Conservation (phyloP, 2,329 filamentous ascomycete species). For the Aspergillus versicolor region DNA sequence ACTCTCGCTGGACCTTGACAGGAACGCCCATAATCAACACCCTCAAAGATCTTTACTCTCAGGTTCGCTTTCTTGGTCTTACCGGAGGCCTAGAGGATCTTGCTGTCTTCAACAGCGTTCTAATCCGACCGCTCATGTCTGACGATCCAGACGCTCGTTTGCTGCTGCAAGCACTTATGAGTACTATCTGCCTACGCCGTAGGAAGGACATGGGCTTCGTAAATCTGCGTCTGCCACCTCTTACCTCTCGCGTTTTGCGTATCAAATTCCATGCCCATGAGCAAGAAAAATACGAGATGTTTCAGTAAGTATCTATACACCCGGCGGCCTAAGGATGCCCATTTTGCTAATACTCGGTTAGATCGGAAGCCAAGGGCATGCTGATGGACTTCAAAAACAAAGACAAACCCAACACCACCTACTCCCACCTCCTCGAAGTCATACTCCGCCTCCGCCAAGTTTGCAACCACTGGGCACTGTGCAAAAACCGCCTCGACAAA, state of each 20-base stretch:
- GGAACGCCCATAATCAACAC: constrained; percentile 84
- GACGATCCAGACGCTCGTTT: constrained; percentile 59
- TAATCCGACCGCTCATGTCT: constrained; percentile 66
- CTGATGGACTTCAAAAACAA: constrained; percentile 59
- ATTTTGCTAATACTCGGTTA: constrained; percentile 31
- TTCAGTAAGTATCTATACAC: constrained; percentile 54
- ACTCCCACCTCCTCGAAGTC: constrained; percentile 75
- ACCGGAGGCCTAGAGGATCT: constrained; percentile 72
- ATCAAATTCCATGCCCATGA: constrained; percentile 74
- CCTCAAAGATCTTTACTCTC: constrained; percentile 75
- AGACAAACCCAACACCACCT: constrained; percentile 54
- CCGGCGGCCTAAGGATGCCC: not conserved
- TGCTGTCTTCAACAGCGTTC: constrained; percentile 70
- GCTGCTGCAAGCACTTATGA: constrained; percentile 74
- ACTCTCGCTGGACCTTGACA: constrained; percentile 75
- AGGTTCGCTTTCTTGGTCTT: constrained; percentile 74
- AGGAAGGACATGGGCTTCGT: constrained; percentile 88
- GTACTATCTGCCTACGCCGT: constrained; percentile 74
- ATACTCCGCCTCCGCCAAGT: constrained; percentile 79
- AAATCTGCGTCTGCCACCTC: constrained; percentile 72
- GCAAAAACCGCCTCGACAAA: constrained; percentile 70
- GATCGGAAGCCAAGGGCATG: constrained; percentile 71
- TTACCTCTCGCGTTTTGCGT: constrained; percentile 75
- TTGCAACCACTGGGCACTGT: constrained; percentile 87
- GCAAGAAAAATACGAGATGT: constrained; percentile 71